Base-by-base conservation (phyloP, 345 rosid species). In the Turritis glabra region DNA sequence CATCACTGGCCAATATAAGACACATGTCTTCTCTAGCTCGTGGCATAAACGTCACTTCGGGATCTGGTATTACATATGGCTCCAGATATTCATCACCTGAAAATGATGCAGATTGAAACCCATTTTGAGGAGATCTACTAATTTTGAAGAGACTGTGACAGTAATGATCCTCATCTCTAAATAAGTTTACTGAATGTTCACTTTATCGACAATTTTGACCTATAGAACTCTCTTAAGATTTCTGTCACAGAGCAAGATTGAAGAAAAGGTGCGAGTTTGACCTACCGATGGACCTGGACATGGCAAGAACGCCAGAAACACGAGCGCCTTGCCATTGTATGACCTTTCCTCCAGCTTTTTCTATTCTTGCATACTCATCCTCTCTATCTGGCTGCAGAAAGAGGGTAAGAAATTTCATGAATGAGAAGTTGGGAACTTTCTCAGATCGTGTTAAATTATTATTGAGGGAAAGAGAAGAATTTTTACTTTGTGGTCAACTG, bases 61-160 rank as follows among this genome's bases (percentile, higher is more conserved):
- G 98, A n/a, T 92, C 96, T 1, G 98, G 97, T 71, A 95, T 95
- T 46, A 95, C 93, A 91, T 90, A 92, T 5, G 98, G 99, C 61
- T 95, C 93, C 79, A 95, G 82, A 79, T 90, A 95, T 79, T 94
- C 85, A 67, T 95, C 99, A 55, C 99, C 99, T 93, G 82, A 79
- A 78, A 55, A 64, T 57, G 22, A 22, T 41, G 22, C 40, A 76
- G 15, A 68, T 23, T 23, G 14, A 57, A 44, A 37, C 54, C 29
- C 21, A 26, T 14, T 44, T 37, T 60, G 18, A 66, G 40, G 37
- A 52, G 15, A 54, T 63, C 10, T 47, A 33, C 46, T 44, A 30
- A 15, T 43, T 27, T 15, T 56, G 29, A 41, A 64, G 48, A 30
- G 40, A 29, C 92, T 63, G 63, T 66, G 27, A 58, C 33, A 67